These are phyloP conservation scores for Termitomyces sp. DNA, from an alignment of 768 basidiomycete species.

Conservation along the genomic window DNA sequence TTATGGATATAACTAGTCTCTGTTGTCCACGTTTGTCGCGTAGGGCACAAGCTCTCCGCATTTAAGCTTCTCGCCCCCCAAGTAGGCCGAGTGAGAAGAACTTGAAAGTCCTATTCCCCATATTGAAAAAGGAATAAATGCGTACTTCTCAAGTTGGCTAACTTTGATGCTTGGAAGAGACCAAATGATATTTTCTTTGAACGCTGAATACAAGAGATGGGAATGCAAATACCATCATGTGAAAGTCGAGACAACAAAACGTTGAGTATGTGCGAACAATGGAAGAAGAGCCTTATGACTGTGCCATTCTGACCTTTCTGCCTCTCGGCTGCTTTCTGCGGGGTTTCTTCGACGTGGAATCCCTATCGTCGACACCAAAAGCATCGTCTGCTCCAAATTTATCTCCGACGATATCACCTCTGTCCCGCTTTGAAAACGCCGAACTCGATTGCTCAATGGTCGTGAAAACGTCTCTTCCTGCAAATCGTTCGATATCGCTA, in stretches of 20 bases:
- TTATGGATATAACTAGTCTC: no score
- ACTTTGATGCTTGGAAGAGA: no score
- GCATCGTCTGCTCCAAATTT: conserved; percentile 11
- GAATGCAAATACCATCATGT: not conserved
- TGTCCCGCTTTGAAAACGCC: conserved; percentile 34
- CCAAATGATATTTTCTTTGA: no score
- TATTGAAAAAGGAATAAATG: no score
- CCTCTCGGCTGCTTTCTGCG: conserved; percentile 22
- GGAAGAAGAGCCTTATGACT: not conserved
- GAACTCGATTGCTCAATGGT: conserved; percentile 32
- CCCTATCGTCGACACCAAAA: conserved; percentile 25
- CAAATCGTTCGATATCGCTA: conserved; percentile 19
- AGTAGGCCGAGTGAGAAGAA: no score
- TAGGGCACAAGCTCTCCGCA: no score
- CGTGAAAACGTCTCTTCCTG: conserved; percentile 12
- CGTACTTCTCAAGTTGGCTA: no score
- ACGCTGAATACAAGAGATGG: not conserved
- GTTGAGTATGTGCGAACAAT: not conserved
- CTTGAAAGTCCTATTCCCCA: no score
- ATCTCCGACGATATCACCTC: conserved; percentile 24
- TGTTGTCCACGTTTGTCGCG: no score
- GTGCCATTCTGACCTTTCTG: conserved; percentile 16
- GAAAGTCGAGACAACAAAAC: not conserved
- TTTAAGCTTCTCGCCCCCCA: no score
- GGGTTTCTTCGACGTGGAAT: conserved; percentile 19